Base-by-base conservation (phyloP, 257 asterid genomes). In the Rehmannia glutinosa region DNA sequence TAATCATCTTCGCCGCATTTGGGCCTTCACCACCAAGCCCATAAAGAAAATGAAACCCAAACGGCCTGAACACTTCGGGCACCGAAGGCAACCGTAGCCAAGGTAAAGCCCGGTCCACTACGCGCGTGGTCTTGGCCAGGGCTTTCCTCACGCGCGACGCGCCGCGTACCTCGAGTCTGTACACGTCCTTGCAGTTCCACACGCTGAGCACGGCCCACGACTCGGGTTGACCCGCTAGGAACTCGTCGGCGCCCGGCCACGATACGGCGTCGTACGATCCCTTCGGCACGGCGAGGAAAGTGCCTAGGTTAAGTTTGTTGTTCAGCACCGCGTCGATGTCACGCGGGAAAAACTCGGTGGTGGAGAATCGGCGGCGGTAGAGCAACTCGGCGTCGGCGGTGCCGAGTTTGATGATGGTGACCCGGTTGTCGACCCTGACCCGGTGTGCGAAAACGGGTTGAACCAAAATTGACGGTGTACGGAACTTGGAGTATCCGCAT, bases 21-120 rank as follows among this genome's bases (percentile, higher is more conserved):
- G 90, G 96, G 87, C 98, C 98, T 8, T 87, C 88, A 2, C 96
- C 98, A 0, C 98, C 96, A 11, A 92, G 93, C 81, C 98, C 98
- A 71, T 89, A 92, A 2, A 87, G 15, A 28, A 89, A 92, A 39
- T 83, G 94, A 23, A 92, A 81, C 81, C 96, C 96, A 57, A 92
- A 92, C 4, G 98, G 98, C 76, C 83, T 64, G 64, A 87, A 92
- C 1, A 89, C 75, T 10, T 89, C 82, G 0, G 98, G 98, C n/a
- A 87, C 86, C 4, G 98, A 92, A 0, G 98, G 96, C 15, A 91
- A 12, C 0, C 47, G 75, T 0, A 89, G 78, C 85, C 88, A 85
- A 0, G 96, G 98, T 0, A 92, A 50, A 25, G 90, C 96, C 89
- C 95, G 86, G 79, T 92, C 98, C 86, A 89, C 32, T 0, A 76